Percentiles rank a stretch among this genome's conserved stretches.
phyloP scores from a whole-genome alignment of 805 yeast species.

The Kuraishia floccosa region DNA sequence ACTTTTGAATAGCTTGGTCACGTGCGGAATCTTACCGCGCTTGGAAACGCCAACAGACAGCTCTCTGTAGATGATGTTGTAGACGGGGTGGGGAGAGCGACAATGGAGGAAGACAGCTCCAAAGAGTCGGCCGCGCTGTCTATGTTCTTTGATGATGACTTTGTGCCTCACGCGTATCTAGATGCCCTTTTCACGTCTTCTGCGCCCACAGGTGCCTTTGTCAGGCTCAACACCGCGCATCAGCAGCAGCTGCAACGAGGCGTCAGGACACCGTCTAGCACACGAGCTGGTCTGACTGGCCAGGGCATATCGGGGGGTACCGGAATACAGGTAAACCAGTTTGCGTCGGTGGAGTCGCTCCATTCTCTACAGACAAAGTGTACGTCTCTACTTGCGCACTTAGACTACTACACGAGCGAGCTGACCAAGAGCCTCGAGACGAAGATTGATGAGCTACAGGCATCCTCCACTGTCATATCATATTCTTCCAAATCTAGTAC shows the following conservation, averaged over 20 bases:
- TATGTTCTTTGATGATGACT: conserved; percentile 61
- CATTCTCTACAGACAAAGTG: conserved; percentile 34
- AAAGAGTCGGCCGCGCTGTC: conserved; percentile 28
- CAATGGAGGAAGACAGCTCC: neutral
- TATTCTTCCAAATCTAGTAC: conserved; percentile 16
- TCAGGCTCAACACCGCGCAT: conserved; percentile 1
- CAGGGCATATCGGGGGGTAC: neutral
- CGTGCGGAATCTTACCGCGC: too few relatives aligned
- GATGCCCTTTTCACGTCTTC: conserved; percentile 46
- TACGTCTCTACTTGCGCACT: conserved; percentile 39
- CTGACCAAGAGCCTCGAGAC: conserved; percentile 40
- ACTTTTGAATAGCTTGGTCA: too few relatives aligned
- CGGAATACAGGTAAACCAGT: neutral
- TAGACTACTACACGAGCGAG: conserved; percentile 54
- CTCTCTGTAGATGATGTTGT: neutral
- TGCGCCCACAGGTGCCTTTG: conserved; percentile 8
- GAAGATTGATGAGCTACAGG: conserved; percentile 35
- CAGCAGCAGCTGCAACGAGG: conserved; percentile 5
- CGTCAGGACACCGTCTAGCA: neutral
- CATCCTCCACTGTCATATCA: conserved; percentile 38
- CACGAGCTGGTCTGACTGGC: neutral
- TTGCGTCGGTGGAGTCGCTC: conserved; percentile 12
- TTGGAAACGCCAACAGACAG: too few relatives aligned
- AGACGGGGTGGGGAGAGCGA: too few relatives aligned
- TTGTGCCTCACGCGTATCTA: conserved; percentile 52